Percentiles rank a stretch among this genome's conserved stretches.
Evolutionary conservation across 805 yeast genomes (phyloP).

Genomic region (Cyberlindnera euphorbiiphila): DNA sequence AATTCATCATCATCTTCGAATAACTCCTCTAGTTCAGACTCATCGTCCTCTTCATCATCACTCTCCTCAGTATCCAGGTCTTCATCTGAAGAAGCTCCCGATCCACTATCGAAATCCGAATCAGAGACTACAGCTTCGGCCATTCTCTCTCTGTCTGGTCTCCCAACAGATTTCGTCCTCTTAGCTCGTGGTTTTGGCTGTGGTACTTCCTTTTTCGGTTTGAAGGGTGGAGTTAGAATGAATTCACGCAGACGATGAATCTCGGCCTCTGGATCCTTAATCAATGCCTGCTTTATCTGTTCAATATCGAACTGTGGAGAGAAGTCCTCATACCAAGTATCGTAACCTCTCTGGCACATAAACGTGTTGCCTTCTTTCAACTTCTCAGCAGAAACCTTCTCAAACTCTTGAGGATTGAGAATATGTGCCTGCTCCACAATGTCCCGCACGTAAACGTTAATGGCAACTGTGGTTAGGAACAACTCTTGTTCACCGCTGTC

Average conservation of each 20-base stretch:
- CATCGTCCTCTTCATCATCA: constrained; percentile 5
- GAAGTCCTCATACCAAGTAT: constrained; percentile 28
- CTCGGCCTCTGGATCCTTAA: constrained; percentile 25
- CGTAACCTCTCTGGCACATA: constrained; percentile 32
- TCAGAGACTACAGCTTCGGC: constrained; percentile 13
- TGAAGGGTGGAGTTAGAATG: constrained; percentile 13
- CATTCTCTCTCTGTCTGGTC: background rate
- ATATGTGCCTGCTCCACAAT: constrained; percentile 44
- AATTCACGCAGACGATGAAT: constrained; percentile 26
- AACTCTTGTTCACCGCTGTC: constrained; percentile 41
- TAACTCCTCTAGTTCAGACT: constrained; percentile 8
- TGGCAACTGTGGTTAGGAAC: constrained; percentile 49
- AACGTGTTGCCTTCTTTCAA: constrained; percentile 31
- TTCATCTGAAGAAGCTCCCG: background rate
- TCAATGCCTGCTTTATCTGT: constrained; percentile 19
- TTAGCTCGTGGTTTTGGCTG: background rate
- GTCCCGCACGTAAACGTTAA: constrained; percentile 39
- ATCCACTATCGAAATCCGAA: constrained; percentile 2
- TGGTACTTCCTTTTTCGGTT: constrained; percentile 1
- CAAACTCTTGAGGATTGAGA: constrained; percentile 35
- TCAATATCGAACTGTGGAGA: constrained; percentile 24
- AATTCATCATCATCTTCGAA: constrained; percentile 24
- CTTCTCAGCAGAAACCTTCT: constrained; percentile 34
- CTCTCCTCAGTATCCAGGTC: background rate
- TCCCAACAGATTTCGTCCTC: background rate